Percentiles rank a stretch among this genome's conserved stretches.
Evolutionary conservation across 805 yeast genomes (phyloP).

Genomic region (Cyberlindnera mississippiensis): DNA sequence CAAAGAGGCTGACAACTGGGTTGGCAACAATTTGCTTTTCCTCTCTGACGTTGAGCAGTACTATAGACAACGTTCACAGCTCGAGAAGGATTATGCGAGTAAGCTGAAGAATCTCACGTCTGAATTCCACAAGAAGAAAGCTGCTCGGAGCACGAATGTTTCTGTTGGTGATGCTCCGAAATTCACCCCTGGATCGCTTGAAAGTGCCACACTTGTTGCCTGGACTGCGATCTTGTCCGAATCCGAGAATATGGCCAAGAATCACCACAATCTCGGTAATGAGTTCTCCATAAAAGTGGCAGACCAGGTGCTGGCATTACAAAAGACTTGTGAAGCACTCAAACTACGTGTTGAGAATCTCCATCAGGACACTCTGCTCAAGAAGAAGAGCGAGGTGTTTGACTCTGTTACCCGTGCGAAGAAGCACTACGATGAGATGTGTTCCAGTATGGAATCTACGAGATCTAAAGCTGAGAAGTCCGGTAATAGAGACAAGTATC

Average conservation of each 20-base stretch:
- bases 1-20: constrained; percentile 78
- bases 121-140: constrained; percentile 72
- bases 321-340: constrained; percentile 48
- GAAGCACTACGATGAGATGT: constrained; percentile 72
- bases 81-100: constrained; percentile 80
- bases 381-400: constrained; percentile 33
- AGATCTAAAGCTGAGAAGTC: constrained; percentile 69
- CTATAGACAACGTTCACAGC: constrained; percentile 73
- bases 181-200: constrained; percentile 92
- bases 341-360: constrained; percentile 53
- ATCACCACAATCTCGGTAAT: constrained; percentile 52
- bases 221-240: constrained; percentile 88
- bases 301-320: constrained; percentile 54
- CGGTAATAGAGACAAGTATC: constrained; percentile 45
- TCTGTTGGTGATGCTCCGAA: constrained; percentile 91
- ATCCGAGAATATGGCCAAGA: constrained; percentile 75
- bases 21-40: constrained; percentile 67
- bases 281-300: constrained; percentile 60
- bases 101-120: constrained; percentile 60
- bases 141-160: constrained; percentile 58
- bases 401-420: constrained; percentile 41
- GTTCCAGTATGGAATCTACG: constrained; percentile 75
- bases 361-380: constrained; percentile 48
- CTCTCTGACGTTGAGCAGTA: constrained; percentile 75
- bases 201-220: constrained; percentile 78